Evolutionary conservation across 2,329 filamentous ascomycete species (phyloP).

Genomic region (Pseudocercospora cruenta): DNA sequence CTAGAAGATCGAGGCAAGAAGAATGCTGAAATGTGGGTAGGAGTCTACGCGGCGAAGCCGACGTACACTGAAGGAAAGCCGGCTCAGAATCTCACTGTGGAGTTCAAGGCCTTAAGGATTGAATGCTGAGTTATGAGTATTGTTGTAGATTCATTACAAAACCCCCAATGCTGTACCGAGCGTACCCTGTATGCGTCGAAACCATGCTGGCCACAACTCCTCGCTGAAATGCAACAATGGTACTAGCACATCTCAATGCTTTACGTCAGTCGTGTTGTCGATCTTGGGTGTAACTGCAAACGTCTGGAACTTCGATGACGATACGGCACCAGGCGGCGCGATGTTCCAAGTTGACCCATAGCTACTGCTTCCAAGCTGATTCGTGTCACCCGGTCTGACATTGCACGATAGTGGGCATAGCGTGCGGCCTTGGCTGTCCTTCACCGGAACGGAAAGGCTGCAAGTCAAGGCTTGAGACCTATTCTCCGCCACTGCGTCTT

Average conservation of each 20-base stretch:
- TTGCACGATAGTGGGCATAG: not conserved
- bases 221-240: too few species aligned
- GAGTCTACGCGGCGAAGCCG: slow-evolving; percentile 26
- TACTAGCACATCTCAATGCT: too few species aligned
- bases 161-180: too few species aligned
- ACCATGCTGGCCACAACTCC: too few species aligned
- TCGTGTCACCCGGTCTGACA: not conserved
- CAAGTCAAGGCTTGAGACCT: not conserved
- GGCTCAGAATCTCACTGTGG: slow-evolving; percentile 20
- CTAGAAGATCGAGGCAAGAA: slow-evolving; percentile 22
- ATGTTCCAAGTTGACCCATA: not conserved
- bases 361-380: not conserved
- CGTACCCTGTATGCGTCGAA: too few species aligned
- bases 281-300: not conserved
- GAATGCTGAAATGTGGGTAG: slow-evolving; percentile 23
- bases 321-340: not conserved
- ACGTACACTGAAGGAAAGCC: slow-evolving; percentile 13
- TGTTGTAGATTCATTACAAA: not conserved
- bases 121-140: slow-evolving; percentile 14
- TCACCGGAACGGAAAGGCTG: not conserved
- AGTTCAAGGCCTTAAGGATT: slow-evolving; percentile 21
- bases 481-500: not conserved
- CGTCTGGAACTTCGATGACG: not conserved
- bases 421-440: not conserved
- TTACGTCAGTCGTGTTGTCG: too few species aligned